These are phyloP conservation scores for Scutellaria baicalensis DNA, from an alignment of 257 asterid species.

Conservation along the genomic window DNA sequence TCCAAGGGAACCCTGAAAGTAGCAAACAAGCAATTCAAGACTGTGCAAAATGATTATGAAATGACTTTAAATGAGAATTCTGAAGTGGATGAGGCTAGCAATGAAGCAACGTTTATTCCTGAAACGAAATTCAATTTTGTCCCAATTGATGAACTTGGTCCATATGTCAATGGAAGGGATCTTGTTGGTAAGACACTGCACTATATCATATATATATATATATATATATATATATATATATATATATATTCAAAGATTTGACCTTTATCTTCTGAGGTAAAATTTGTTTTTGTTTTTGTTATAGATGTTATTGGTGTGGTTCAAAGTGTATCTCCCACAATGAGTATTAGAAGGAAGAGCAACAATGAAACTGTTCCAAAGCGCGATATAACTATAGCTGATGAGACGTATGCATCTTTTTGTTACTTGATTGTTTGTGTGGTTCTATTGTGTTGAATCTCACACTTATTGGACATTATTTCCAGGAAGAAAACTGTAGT, in stretches of 20 bases:
- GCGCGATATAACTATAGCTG: conserved; percentile 92
- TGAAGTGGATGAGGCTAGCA: conserved; percentile 67
- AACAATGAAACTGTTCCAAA: conserved; percentile 73
- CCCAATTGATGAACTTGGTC: conserved; percentile 87
- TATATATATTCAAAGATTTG: not conserved
- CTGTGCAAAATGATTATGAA: conserved; percentile 83
- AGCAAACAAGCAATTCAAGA: conserved; percentile 89
- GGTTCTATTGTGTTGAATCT: not conserved
- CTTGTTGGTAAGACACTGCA: conserved; percentile 63
- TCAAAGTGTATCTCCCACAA: conserved; percentile 69
- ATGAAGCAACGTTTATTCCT: conserved; percentile 64
- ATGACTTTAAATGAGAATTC: conserved; percentile 86
- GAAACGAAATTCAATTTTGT: conserved; percentile 66
- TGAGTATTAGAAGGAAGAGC: conserved; percentile 76
- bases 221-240: no score
- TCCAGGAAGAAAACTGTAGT: conserved; percentile 77
- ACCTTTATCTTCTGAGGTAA: not conserved
- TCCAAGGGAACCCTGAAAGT: conserved; percentile 76
- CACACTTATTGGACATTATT: not conserved
- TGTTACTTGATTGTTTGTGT: not conserved
- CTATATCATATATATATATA: no score
- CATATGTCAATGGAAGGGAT: conserved; percentile 76
- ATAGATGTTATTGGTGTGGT: conserved; percentile 93
- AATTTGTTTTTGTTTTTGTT: not conserved
- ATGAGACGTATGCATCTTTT: conserved; percentile 58